These are phyloP conservation scores for Pleurotus eryngii DNA, from an alignment of 768 basidiomycete species.

Conservation along the genomic window DNA sequence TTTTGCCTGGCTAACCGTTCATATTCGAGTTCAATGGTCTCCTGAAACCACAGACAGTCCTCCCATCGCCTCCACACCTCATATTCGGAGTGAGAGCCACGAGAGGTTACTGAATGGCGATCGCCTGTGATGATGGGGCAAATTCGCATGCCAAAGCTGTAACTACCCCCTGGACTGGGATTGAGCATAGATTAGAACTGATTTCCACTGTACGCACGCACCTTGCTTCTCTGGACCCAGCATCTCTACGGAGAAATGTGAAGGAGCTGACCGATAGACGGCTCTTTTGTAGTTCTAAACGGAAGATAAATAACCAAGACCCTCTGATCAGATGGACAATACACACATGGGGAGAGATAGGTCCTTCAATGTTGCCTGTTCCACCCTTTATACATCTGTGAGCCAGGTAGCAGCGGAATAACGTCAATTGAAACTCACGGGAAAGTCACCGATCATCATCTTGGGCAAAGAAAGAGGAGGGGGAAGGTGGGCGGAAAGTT, in stretches of 20 bases:
- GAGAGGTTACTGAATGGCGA: constrained; percentile 31
- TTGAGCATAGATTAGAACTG: neutral
- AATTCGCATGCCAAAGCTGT: constrained; percentile 64
- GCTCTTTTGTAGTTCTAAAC: constrained; percentile 58
- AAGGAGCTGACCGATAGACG: constrained; percentile 56
- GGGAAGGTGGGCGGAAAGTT: neutral
- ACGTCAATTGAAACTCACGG: neutral
- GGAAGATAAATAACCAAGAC: neutral
- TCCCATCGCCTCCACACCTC: constrained; percentile 82
- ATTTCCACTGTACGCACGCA: constrained; percentile 15
- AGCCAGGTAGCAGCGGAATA: neutral
- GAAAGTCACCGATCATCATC: constrained; percentile 9
- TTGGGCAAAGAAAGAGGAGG: neutral
- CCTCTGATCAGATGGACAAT: neutral
- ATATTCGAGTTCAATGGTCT: constrained; percentile 65
- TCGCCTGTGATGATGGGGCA: constrained; percentile 34
- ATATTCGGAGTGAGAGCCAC: constrained; percentile 45
- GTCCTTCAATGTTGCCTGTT: constrained; percentile 21
- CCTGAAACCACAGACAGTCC: constrained; percentile 77
- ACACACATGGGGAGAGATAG: constrained; percentile 21
- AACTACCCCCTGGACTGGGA: constrained; percentile 40
- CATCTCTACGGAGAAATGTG: constrained; percentile 57
- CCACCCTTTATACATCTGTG: constrained; percentile 11
- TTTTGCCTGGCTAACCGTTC: constrained; percentile 60
- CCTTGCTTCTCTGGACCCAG: constrained; percentile 58